Evolutionary conservation across 2,329 filamentous ascomycete species (phyloP).

Genomic region (Epichloe sylvatica): DNA sequence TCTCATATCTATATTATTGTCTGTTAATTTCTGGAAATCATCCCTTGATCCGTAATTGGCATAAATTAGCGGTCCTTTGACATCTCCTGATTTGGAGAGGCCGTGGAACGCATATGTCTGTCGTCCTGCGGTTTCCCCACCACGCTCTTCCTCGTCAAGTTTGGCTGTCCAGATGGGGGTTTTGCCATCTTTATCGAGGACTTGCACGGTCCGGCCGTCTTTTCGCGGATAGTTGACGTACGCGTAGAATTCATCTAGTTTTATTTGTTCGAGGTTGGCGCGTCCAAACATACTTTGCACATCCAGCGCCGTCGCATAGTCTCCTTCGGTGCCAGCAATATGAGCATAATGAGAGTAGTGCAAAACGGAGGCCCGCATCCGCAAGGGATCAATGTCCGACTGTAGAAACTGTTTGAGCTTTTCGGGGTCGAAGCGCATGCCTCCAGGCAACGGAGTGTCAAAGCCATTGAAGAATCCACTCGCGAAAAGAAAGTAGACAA

Average conservation of each 20-base stretch:
- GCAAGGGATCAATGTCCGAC: slow-evolving; percentile 52
- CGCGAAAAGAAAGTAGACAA: slow-evolving; percentile 75
- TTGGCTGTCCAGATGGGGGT: slow-evolving; percentile 61
- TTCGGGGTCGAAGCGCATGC: slow-evolving; percentile 67
- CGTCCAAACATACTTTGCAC: slow-evolving; percentile 63
- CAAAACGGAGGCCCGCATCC: slow-evolving; percentile 57
- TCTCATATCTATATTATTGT: slow-evolving; percentile 57
- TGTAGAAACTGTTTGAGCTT: slow-evolving; percentile 65
- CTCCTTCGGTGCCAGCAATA: slow-evolving; percentile 86
- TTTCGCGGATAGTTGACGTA: slow-evolving; percentile 83
- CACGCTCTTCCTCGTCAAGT: slow-evolving; percentile 64
- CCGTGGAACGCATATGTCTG: slow-evolving; percentile 78
- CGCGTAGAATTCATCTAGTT: slow-evolving; percentile 66
- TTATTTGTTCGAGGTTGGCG: slow-evolving; percentile 60
- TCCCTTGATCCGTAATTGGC: slow-evolving; percentile 79
- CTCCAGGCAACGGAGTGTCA: slow-evolving; percentile 45
- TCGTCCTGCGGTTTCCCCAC: slow-evolving; percentile 45
- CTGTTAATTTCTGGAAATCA: slow-evolving; percentile 62
- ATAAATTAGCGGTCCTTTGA: slow-evolving; percentile 75
- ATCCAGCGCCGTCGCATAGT: slow-evolving; percentile 73
- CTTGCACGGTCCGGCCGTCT: slow-evolving; percentile 66
- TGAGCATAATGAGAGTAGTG: slow-evolving; percentile 78
- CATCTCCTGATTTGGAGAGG: slow-evolving; percentile 74
- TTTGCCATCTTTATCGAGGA: slow-evolving; percentile 52
- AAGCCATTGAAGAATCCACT: slow-evolving; percentile 66